Conservation (phyloP, 441 rosid genomes). For the Manihot esculenta region DNA sequence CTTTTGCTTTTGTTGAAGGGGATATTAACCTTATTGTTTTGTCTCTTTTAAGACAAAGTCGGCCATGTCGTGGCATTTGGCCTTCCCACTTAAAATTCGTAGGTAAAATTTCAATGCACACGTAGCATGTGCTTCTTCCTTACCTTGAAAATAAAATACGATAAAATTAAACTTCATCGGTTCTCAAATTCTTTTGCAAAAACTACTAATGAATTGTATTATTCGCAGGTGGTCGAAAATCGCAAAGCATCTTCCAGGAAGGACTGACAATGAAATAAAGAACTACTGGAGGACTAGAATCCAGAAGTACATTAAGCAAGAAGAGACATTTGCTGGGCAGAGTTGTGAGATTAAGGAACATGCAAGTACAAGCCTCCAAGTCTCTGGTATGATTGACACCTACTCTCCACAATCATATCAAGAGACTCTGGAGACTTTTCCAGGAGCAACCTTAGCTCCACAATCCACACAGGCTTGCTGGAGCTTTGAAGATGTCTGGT, state of each 20-base stretch:
- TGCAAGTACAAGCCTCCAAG: constrained; percentile 43
- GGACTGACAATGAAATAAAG: constrained; percentile 97
- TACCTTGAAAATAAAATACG: too few relatives aligned
- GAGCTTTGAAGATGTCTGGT: constrained; percentile 95
- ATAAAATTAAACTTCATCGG: too few relatives aligned
- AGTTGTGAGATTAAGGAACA: constrained; percentile 51
- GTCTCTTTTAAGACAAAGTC: constrained; percentile 20
- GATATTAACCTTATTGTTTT: constrained; percentile 50
- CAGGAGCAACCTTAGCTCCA: constrained; percentile 24
- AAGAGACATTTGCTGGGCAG: constrained; percentile 39
- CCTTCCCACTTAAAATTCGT: too few relatives aligned
- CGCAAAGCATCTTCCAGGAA: constrained; percentile 93
- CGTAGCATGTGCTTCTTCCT: too few relatives aligned
- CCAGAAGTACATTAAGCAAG: constrained; percentile 85
- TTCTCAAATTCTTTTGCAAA: too few relatives aligned
- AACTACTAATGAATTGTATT: too few relatives aligned
- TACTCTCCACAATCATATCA: constrained; percentile 51
- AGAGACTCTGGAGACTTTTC: constrained; percentile 27
- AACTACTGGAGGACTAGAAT: constrained; percentile 96
- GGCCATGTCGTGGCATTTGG: not conserved
- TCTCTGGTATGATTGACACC: constrained; percentile 43
- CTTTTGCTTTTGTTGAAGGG: constrained; percentile 30
- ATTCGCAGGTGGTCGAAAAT: constrained; percentile 89
- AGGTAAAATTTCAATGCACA: too few relatives aligned
- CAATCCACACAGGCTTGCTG: constrained; percentile 62